Base-by-base conservation (phyloP, 345 rosid genomes). In the Boechera retrofracta region DNA sequence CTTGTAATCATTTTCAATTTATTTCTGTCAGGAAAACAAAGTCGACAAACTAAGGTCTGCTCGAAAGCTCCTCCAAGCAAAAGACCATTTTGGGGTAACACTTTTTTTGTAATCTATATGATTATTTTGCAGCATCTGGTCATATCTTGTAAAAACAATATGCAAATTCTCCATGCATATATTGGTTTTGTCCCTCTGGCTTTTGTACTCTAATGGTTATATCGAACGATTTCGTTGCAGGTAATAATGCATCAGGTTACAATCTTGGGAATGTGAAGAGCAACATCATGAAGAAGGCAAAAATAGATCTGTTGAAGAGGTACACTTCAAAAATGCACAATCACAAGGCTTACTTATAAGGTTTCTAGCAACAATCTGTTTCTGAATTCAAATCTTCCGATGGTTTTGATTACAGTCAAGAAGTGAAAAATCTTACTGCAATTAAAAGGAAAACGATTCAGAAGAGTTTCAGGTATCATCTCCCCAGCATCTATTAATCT, bases 231-330 rank as follows among this genome's bases (percentile, higher is more conserved):
- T 64, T 66, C 2, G 74, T 67, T 79, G 59, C 83, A 92, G 97
- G 83, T 72, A 64, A 56, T 71, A 48, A 74, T 83, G 87, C 82
- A 53, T 80, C 89, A 55, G 85, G 91, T 45, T 88, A 75, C 83
- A 86, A 86, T 70, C 68, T 87, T 62, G 86, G 89, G 49, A 67
- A 89, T 77, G 73, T 62, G 58, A 95, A 88, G 86, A 85, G 96
- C 87, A 92, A 86, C 79, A 80, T 92, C 77, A 88, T 92, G 98
- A 95, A 91, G 89, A 95, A 92, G 80, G 87, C 96, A 12, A 95
- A 87, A 82, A 18, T 89, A 56, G 99, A 95, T 32, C 33, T 88
- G 65, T 88, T 85, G 33, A 87, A 88, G 77, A 87, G 99, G 98
- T 90, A 82, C 51, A 13, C 12, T 58, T 65, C 39, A 59, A 31